phyloP scores from a whole-genome alignment of 495 filamentous ascomycete species.

The Hyaloscypha bicolor region DNA sequence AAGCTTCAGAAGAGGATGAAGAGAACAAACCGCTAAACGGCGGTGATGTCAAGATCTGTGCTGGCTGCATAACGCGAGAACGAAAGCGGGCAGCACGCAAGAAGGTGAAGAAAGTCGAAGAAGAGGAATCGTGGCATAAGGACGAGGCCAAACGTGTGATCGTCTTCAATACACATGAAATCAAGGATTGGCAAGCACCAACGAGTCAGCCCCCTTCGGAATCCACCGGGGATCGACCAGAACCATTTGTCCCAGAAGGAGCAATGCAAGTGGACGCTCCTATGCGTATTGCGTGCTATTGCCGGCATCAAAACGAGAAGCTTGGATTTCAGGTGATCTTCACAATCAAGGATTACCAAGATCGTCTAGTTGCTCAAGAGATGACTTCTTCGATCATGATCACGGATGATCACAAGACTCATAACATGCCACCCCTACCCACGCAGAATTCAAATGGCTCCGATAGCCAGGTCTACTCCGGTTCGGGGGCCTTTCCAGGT shows the following conservation, averaged over 20 bases:
- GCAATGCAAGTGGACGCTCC: conserved; percentile 77
- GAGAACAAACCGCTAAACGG: conserved; percentile 77
- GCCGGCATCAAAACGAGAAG: conserved; percentile 91
- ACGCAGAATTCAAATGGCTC: conserved; percentile 31
- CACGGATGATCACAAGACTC: conserved; percentile 95
- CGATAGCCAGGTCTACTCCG: conserved; percentile 24
- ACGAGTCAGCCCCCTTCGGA: conserved; percentile 38
- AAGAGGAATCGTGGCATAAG: conserved; percentile 77
- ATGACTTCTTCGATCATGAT: conserved; percentile 89
- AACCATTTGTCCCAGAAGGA: conserved; percentile 53
- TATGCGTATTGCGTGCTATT: conserved; percentile 98
- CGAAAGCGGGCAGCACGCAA: conserved; percentile 87
- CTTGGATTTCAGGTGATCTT: conserved; percentile 92
- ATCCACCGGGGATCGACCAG: conserved; percentile 37
- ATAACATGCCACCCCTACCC: conserved; percentile 48
- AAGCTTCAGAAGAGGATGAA: conserved; percentile 42
- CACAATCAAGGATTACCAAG: conserved; percentile 79
- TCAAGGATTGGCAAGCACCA: conserved; percentile 78
- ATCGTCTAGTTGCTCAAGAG: conserved; percentile 77
- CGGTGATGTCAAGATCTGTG: conserved; percentile 85
- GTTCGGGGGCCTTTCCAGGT: conserved; percentile 19
- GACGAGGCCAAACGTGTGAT: conserved; percentile 81
- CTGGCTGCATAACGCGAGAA: conserved; percentile 81
- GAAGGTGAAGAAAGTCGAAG: conserved; percentile 82
- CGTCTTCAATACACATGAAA: conserved; percentile 91